A percentile compares a stretch with the other conserved stretches of the same genome.
Evolutionary conservation across 2,329 filamentous ascomycete species (phyloP).

Genomic region (Aspergillus sp.): DNA sequence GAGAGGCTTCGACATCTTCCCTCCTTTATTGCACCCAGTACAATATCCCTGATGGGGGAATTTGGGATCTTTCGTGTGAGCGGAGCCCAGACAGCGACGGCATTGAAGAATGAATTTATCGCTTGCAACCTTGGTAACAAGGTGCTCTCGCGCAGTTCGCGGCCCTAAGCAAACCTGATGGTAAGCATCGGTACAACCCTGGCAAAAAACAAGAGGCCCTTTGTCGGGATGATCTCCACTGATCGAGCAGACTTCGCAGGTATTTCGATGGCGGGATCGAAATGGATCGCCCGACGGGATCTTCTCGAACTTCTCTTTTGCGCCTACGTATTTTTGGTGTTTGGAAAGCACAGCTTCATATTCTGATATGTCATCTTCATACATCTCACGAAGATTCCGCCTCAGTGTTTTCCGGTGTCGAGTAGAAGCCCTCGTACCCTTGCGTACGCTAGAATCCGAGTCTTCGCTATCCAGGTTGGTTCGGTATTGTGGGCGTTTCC

Average conservation of each 20-base stretch:
- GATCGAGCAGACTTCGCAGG: conserved; percentile 71
- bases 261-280: conserved; percentile 64
- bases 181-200: conserved; percentile 82
- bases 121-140: conserved; percentile 79
- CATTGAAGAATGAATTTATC: conserved; percentile 87
- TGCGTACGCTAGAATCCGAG: conserved; percentile 6
- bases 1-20: conserved; percentile 72
- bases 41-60: conserved; percentile 73
- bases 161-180: conserved; percentile 80
- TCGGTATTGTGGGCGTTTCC: conserved; percentile 9
- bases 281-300: conserved; percentile 66
- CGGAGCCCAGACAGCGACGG: conserved; percentile 72
- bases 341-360: conserved; percentile 48
- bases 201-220: conserved; percentile 78
- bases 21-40: conserved; percentile 65
- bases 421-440: conserved; percentile 31
- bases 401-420: conserved; percentile 27
- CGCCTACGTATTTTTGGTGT: conserved; percentile 50
- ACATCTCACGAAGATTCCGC: conserved; percentile 47
- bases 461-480: conserved; percentile 9
- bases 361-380: conserved; percentile 39
- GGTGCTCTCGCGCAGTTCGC: conserved; percentile 74
- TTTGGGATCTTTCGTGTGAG: conserved; percentile 65
- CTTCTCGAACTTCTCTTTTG: conserved; percentile 72
- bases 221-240: conserved; percentile 56